Evolutionary conservation across 2,329 filamentous ascomycete species (phyloP).

Genomic region (Cordyceps tenuipes): DNA sequence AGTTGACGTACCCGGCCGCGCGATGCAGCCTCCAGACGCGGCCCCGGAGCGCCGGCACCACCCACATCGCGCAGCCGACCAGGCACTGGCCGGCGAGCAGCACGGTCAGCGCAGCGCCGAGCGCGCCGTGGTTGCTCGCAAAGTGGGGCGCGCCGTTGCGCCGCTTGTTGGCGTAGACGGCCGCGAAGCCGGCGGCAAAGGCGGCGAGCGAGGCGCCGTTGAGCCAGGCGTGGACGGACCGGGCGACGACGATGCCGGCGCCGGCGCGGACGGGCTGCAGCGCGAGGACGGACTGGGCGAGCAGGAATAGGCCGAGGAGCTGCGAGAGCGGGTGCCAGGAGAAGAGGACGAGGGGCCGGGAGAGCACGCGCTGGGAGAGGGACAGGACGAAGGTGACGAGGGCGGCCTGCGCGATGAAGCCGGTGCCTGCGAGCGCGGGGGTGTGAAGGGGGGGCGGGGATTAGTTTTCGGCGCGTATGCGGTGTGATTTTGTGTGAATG

Average conservation of each 20-base stretch:
- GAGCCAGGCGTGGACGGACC: constrained; percentile 58
- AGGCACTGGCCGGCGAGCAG: constrained; percentile 63
- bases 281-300: constrained; percentile 72
- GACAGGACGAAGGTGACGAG: constrained; percentile 65
- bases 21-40: constrained; percentile 93
- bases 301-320: constrained; percentile 59
- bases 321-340: constrained; percentile 74
- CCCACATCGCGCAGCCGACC: constrained; percentile 79
- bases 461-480: background rate
- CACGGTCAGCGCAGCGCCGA: constrained; percentile 52
- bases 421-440: constrained; percentile 57
- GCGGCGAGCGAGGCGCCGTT: constrained; percentile 56
- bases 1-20: constrained; percentile 62
- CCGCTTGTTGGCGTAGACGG: constrained; percentile 82
- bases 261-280: constrained; percentile 77
- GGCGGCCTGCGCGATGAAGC: constrained; percentile 69
- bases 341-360: constrained; percentile 67
- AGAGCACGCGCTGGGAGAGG: constrained; percentile 71
- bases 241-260: constrained; percentile 52
- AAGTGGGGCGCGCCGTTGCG: constrained; percentile 62
- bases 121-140: constrained; percentile 68
- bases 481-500: too few species aligned
- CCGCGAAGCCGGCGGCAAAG: constrained; percentile 55
- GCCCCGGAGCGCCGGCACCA: constrained; percentile 60
- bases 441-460: background rate